Evolutionary conservation across 2,329 filamentous ascomycete species (phyloP), one percentile per base, ranked within the genome.

Genomic region (Claviceps humidiphila): DNA sequence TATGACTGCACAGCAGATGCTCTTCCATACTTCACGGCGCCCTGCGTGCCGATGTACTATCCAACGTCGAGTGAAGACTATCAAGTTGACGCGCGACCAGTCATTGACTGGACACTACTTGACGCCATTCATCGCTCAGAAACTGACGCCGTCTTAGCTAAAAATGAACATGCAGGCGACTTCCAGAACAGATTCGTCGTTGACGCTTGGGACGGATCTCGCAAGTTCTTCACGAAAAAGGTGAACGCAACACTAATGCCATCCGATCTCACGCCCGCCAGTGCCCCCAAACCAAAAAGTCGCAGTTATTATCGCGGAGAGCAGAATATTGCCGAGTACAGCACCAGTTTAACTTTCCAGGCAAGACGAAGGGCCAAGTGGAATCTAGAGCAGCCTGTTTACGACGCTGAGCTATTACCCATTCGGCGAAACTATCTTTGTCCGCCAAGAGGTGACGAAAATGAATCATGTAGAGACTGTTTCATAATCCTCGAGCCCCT

Each of bases 401-500:
- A 95, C 5, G 76, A 84, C 59, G 89, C 85, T 0, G 80, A 91
- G 57, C 71, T 85, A 47, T 76, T 95, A 26, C 74, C 85, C 1
- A 74, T 89, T 38, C 82, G 89, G n/a, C 81, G 89, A 34, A 95
- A 97, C 63, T 76, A 93, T 38, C 74, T 97, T 1, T 88, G 91
- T 53, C 80, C 84, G 57, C 78, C 37, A 2, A n/a, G 75, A 3
- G 74, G 78, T 22, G 73, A 75, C 7, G 74, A 80, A 34, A 68
- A 71, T 2, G 67, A 75, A 8, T 53, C 60, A 0, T 69, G 68
- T 48, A 73, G 64, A 46, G 52, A 55, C 8, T 85, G 84, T 57
- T 89, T 79, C 54, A 66, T 97, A 2, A 87, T 90, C 53, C 77
- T 90, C 3, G 80, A 95, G 59, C 84, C 87, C 0, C 68, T 97